A percentile compares a stretch with the other conserved stretches of the same genome.
These are phyloP conservation scores for Coprinopsis sp. DNA, from an alignment of 768 basidiomycete genomes.

Conservation along the genomic window DNA sequence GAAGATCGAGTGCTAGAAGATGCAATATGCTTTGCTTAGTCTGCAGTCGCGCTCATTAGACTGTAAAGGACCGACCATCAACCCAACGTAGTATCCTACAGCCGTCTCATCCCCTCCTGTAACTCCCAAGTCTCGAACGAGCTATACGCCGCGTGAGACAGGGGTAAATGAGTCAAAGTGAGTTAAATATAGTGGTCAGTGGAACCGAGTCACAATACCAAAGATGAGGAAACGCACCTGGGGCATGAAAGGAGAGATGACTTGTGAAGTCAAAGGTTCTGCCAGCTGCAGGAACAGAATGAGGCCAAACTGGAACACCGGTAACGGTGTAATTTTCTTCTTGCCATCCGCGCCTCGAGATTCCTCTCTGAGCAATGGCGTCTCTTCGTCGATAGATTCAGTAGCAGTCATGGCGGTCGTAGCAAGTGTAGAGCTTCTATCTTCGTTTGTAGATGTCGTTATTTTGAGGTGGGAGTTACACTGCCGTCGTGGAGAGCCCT, in stretches of 20 bases:
- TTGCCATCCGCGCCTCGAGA: constrained; percentile 23
- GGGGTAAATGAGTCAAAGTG: neutral
- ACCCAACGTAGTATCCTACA: constrained; percentile 73
- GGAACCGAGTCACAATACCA: no score
- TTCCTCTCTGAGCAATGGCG: constrained; percentile 47
- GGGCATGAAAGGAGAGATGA: constrained; percentile 74
- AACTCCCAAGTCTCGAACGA: constrained; percentile 64
- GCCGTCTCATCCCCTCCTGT: constrained; percentile 64
- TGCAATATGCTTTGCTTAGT: neutral
- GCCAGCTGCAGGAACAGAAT: constrained; percentile 70
- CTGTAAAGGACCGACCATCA: constrained; percentile 44
- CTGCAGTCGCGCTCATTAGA: neutral
- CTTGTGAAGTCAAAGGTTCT: constrained; percentile 71
- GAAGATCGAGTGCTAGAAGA: constrained; percentile 65
- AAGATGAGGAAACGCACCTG: constrained; percentile 48
- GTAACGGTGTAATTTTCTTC: constrained; percentile 50
- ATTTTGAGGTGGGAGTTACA: no score
- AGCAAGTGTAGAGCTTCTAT: neutral
- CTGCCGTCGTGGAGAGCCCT: no score
- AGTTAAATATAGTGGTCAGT: neutral
- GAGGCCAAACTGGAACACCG: constrained; percentile 66
- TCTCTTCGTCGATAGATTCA: constrained; percentile 56
- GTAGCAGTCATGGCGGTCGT: neutral
- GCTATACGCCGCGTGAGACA: constrained; percentile 28
- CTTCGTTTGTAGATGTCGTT: neutral